phyloP scores from a whole-genome alignment of 2,329 filamentous ascomycete genomes.

The Aspergillus fumigatiaffinis region DNA sequence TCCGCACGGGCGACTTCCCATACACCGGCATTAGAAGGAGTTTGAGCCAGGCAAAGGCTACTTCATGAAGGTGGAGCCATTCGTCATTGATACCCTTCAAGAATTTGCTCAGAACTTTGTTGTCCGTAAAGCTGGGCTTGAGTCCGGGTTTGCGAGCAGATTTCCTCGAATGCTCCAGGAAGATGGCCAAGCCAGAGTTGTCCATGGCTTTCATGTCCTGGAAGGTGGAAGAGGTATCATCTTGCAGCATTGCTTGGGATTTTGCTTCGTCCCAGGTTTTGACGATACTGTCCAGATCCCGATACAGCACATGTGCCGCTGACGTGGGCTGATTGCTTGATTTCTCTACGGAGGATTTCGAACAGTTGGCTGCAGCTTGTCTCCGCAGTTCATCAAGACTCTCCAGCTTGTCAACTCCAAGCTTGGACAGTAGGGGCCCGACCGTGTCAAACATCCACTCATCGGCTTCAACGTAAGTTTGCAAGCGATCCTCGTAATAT shows the following conservation, averaged over 20 bases:
- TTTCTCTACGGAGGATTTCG: conserved; percentile 16
- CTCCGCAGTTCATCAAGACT: conserved; percentile 38
- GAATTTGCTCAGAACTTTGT: conserved; percentile 39
- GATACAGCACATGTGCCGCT: conserved; percentile 29
- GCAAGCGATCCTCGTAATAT: conserved; percentile 53
- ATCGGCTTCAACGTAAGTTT: conserved; percentile 53
- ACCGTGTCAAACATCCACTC: conserved; percentile 54
- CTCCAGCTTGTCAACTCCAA: conserved; percentile 47
- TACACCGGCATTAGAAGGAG: conserved; percentile 45
- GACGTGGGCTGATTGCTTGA: conserved; percentile 13
- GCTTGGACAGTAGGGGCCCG: conserved; percentile 49
- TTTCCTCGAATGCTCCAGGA: conserved; percentile 54
- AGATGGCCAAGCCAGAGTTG: conserved; percentile 50
- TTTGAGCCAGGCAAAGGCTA: conserved; percentile 53
- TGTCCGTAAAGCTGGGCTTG: conserved; percentile 38
- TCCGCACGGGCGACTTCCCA: conserved; percentile 5
- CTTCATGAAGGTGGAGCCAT: conserved; percentile 49
- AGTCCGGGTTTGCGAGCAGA: conserved; percentile 36
- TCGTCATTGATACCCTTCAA: conserved; percentile 43
- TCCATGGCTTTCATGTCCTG: conserved; percentile 47
- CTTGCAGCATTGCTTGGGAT: conserved; percentile 42
- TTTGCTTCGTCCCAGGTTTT: conserved; percentile 45
- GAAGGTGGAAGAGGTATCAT: conserved; percentile 47
- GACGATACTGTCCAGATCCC: conserved; percentile 43
- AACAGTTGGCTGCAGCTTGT: conserved; percentile 14